Evolutionary conservation across 768 basidiomycete species (phyloP).

Genomic region (Cystofilobasidium capitatum): DNA sequence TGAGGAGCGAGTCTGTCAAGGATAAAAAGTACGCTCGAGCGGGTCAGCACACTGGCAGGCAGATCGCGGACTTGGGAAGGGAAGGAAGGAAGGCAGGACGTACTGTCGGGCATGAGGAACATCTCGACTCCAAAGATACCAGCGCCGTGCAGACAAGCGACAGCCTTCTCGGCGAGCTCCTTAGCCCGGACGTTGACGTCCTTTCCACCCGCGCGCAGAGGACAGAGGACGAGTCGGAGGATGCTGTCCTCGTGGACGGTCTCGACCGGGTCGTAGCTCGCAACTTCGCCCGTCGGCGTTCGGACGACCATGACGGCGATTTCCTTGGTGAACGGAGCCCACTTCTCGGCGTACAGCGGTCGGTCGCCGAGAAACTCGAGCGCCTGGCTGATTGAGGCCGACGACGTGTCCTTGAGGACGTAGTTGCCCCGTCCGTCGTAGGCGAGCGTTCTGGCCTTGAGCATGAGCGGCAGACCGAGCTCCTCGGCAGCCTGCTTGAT

Average conservation of each 20-base stretch:
- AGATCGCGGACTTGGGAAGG: neutral
- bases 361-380: slow-evolving; percentile 48
- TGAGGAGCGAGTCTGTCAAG: slow-evolving; percentile 55
- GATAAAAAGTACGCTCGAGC: no score
- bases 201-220: slow-evolving; percentile 48
- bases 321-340: slow-evolving; percentile 79
- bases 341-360: slow-evolving; percentile 85
- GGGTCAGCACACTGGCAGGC: neutral
- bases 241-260: slow-evolving; percentile 90
- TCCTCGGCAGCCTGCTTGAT: slow-evolving; percentile 39
- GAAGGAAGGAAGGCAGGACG: slow-evolving; percentile 29
- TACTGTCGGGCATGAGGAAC: slow-evolving; percentile 85
- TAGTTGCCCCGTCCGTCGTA: slow-evolving; percentile 96
- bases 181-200: slow-evolving; percentile 54
- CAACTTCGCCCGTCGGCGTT: slow-evolving; percentile 58
- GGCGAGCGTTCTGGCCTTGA: slow-evolving; percentile 87
- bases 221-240: slow-evolving; percentile 85
- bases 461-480: slow-evolving; percentile 83
- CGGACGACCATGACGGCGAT: slow-evolving; percentile 96
- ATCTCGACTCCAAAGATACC: slow-evolving; percentile 97
- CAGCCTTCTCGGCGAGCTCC: slow-evolving; percentile 65
- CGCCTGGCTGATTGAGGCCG: slow-evolving; percentile 45
- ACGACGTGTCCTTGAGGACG: slow-evolving; percentile 51
- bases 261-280: slow-evolving; percentile 84
- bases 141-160: slow-evolving; percentile 67